phyloP scores from a whole-genome alignment of 2,329 filamentous ascomycete genomes.

The Paraphaeosphaeria sporulosa region DNA sequence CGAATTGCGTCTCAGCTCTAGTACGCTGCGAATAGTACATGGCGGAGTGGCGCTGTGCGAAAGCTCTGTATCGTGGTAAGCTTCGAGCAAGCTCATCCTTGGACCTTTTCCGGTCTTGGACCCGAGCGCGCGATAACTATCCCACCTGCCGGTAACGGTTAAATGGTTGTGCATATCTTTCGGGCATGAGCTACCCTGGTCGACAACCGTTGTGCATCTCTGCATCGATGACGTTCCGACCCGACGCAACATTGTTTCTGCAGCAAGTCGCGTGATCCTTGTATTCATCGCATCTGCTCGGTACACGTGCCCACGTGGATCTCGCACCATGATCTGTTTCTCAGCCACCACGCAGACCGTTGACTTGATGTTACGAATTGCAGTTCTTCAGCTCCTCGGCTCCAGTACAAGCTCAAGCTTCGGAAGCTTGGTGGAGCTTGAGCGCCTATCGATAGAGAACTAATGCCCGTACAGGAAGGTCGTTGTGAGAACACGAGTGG shows the following conservation, averaged over 20 bases:
- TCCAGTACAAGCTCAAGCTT: background rate
- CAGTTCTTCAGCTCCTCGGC: no score
- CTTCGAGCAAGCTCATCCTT: background rate
- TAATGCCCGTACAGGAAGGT: conserved; percentile 5
- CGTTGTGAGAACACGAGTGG: background rate
- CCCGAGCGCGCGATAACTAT: conserved; percentile 3
- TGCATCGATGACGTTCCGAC: conserved; percentile 5
- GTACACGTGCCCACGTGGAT: background rate
- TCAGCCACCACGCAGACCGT: background rate
- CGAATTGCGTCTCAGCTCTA: no score
- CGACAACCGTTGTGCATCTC: background rate
- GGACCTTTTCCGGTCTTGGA: background rate
- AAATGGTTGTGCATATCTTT: background rate
- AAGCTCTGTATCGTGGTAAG: background rate
- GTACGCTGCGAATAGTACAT: no score
- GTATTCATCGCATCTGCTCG: background rate
- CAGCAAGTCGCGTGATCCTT: background rate
- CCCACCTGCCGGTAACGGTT: conserved; percentile 12
- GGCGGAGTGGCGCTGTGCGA: no score
- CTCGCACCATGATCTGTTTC: background rate
- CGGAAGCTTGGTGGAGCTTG: conserved; percentile 11
- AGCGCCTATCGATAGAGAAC: conserved; percentile 2
- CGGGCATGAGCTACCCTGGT: background rate
- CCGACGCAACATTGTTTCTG: background rate
- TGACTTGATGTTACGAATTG: background rate